phyloP scores from a whole-genome alignment of 2,329 filamentous ascomycete genomes.

The Aspergillus floridensis region DNA sequence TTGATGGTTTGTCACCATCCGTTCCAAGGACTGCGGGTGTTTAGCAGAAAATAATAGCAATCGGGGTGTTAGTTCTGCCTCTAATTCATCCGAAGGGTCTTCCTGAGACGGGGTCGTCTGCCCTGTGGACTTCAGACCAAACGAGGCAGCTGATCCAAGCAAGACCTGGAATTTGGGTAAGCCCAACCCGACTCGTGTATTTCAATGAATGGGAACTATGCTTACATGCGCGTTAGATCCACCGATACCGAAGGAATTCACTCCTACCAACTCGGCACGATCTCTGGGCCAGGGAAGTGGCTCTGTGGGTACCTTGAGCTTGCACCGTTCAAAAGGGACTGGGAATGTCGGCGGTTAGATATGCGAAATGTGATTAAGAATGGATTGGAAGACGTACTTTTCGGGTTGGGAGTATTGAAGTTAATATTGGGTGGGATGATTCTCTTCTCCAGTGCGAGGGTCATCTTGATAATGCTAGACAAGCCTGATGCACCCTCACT shows the following conservation, averaged over 20 bases:
- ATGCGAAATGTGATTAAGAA: no score
- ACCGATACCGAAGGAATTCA: conserved; percentile 30
- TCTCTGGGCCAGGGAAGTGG: conserved; percentile 18
- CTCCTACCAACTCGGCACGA: conserved; percentile 18
- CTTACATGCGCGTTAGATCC: conserved; percentile 14
- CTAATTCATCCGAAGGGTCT: no score
- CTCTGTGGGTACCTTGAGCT: not conserved
- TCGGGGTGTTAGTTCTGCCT: no score
- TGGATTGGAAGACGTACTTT: conserved; percentile 3
- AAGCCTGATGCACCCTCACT: conserved; percentile 17
- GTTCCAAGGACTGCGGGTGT: no score
- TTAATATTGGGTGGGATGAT: conserved; percentile 17
- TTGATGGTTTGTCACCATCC: no score
- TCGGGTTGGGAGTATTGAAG: conserved; percentile 25
- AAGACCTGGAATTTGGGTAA: conserved; percentile 1
- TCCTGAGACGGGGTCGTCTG: no score
- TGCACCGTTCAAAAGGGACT: conserved; percentile 11
- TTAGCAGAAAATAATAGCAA: no score
- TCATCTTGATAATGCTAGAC: conserved; percentile 18
- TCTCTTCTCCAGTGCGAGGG: conserved; percentile 15
- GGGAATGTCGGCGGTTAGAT: not conserved
- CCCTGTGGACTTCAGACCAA: not conserved
- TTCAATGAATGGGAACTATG: no score
- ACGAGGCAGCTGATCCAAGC: conserved; percentile 3
- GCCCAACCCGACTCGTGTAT: not conserved